Evolutionary conservation across 805 yeast species (phyloP).

Genomic region (Candida ulmi): DNA sequence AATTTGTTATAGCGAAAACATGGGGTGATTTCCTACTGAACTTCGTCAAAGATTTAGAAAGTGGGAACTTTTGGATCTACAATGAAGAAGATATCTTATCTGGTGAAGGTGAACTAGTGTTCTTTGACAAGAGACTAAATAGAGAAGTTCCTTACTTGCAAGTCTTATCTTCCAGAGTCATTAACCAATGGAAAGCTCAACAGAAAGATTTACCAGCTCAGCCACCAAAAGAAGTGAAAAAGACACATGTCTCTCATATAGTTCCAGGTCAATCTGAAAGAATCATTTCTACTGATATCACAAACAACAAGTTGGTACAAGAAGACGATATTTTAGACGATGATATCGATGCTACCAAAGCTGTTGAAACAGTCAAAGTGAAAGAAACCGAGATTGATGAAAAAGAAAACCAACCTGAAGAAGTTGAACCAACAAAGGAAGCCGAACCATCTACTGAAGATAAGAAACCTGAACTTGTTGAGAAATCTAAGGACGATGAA

Average conservation of each 20-base stretch:
- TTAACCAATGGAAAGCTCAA: slow-evolving; percentile 15
- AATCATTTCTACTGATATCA: slow-evolving; percentile 17
- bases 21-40: slow-evolving; percentile 85
- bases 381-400: not conserved
- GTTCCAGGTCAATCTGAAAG: slow-evolving; percentile 14
- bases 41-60: slow-evolving; percentile 83
- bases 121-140: slow-evolving; percentile 52
- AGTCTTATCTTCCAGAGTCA: slow-evolving; percentile 31
- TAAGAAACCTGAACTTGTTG: not conserved
- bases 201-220: slow-evolving; percentile 4
- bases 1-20: slow-evolving; percentile 77
- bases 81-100: slow-evolving; percentile 62
- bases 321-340: slow-evolving; percentile 7
- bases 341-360: slow-evolving; percentile 3
- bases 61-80: slow-evolving; percentile 71
- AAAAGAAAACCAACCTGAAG: not conserved
- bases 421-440: slow-evolving; percentile 2
- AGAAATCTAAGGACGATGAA: slow-evolving; percentile 1
- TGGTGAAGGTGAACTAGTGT: slow-evolving; percentile 71
- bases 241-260: slow-evolving; percentile 7
- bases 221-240: slow-evolving; percentile 4
- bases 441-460: too few relatives aligned
- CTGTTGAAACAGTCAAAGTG: not conserved
- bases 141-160: slow-evolving; percentile 39
- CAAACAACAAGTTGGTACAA: slow-evolving; percentile 11